phyloP scores from a whole-genome alignment of 1,139 yeast genomes.

The Waltiozyma sp. region DNA sequence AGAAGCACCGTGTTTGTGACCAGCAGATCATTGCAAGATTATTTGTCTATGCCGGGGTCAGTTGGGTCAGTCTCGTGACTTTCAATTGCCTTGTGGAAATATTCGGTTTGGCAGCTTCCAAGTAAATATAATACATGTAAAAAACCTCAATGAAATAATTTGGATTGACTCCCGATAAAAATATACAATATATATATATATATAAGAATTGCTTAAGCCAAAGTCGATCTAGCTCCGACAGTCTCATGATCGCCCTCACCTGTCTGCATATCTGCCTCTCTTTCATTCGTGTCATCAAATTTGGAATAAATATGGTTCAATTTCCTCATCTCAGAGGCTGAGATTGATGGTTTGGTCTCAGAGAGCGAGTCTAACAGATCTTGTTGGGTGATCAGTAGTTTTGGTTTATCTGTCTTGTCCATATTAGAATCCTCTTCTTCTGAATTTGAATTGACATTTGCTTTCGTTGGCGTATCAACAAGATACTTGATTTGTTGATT shows the following conservation, averaged over 20 bases:
- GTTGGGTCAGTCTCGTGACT: conserved; percentile 37
- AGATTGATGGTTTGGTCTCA: conserved; percentile 84
- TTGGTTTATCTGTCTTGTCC: conserved; percentile 2
- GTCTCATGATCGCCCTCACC: conserved; percentile 25
- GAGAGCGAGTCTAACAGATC: conserved; percentile 56
- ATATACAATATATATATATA: no score
- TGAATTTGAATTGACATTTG: conserved; percentile 1
- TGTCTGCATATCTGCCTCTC: conserved; percentile 85
- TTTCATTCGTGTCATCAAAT: conserved; percentile 47
- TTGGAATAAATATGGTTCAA: conserved; percentile 55
- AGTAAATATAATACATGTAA: no score
- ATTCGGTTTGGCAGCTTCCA: conserved; percentile 8
- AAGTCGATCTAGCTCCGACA: background rate
- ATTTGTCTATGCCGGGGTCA: conserved; percentile 65
- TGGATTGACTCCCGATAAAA: no score
- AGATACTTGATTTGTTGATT: conserved; percentile 37
- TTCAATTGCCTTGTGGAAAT: conserved; percentile 22
- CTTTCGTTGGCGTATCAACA: conserved; percentile 7
- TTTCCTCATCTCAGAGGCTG: conserved; percentile 56
- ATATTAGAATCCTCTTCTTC: background rate
- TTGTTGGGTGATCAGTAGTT: conserved; percentile 25
- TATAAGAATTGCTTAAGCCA: background rate
- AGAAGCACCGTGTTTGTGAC: conserved; percentile 35
- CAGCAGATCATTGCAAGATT: conserved; percentile 66
- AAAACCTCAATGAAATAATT: no score